Conservation (phyloP, 306 rosid species). For the apple (Malus domestica) region ASM211411v1 NC_041803.1:2408501-2409000, state of each 20-base stretch:
- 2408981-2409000: background rate
- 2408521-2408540: slow-evolving; percentile 98
- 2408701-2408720: slow-evolving; percentile 88
- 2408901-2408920: slow-evolving; percentile 94
- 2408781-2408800: background rate
- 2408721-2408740: slow-evolving; percentile 86
- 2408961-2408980: slow-evolving; percentile 3
- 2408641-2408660: slow-evolving; percentile 13
- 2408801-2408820: background rate
- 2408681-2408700: slow-evolving; percentile 90
- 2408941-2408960: slow-evolving; percentile 98
- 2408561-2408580: slow-evolving; percentile 8
- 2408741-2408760: slow-evolving; percentile 95
- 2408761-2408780: slow-evolving; percentile 32
- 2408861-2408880: slow-evolving; percentile 7
- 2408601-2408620: background rate
- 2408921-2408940: slow-evolving; percentile 90
- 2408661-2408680: background rate
- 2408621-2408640: background rate
- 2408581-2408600: background rate
- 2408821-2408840: background rate
- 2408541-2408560: slow-evolving; percentile 96
- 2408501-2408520: slow-evolving; percentile 97
- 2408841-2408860: background rate
- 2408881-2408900: slow-evolving; percentile 51